Evolutionary conservation across 768 basidiomycete species (phyloP), one percentile per base, ranked within the genome.

Genomic region (Lactarius indigo): DNA sequence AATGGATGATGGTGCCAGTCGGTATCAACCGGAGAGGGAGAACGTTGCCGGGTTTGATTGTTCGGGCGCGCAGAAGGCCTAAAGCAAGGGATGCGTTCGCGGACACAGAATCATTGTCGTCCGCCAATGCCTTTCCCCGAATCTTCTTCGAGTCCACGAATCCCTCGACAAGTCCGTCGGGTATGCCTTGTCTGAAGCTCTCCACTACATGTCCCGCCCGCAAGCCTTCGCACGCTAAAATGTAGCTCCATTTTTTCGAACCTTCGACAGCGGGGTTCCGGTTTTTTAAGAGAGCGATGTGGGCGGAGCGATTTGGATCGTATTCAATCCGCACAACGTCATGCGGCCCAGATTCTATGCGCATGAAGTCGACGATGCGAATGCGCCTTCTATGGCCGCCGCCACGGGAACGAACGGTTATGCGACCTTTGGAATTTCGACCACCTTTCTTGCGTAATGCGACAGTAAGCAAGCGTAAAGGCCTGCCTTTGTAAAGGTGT

Each of bases 311-410:
- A 5, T 91, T 91, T 0, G 97, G 97, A 80, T 98, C 97, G 74
- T 96, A 99, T 79, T 98, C 97, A 70, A 99, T 92, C 57, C 97
- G 85, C 4, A 96, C 84, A 55, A 98, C 94, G 71, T 96, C 92
- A 73, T 92, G 91, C 41, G 88, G 79, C 10, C 96, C 96, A 1
- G 85, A 81, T 66, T 88, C 87, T n/a, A 79, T 78, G 62, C 97
- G 85, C 76, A 81, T 78, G 73, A 96, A 98, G 77, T 99, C 97
- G 62, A 99, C 78, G 44, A 87, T 82, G 35, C 97, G 88, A 67
- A 96, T 87, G 39, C 97, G 87, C 65, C 88, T 87, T 67, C 84
- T 86, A 79, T 96, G 95, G 0, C 97, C 97, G 7, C 97, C 97
- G 15, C 97, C 97, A 20, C 90, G 86, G 65, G 86, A 88, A 26